A percentile compares a stretch with the other conserved stretches of the same genome.
These are phyloP conservation scores for Fusarium sp. DNA, from an alignment of 2,329 filamentous ascomycete species.

Conservation along the genomic window DNA sequence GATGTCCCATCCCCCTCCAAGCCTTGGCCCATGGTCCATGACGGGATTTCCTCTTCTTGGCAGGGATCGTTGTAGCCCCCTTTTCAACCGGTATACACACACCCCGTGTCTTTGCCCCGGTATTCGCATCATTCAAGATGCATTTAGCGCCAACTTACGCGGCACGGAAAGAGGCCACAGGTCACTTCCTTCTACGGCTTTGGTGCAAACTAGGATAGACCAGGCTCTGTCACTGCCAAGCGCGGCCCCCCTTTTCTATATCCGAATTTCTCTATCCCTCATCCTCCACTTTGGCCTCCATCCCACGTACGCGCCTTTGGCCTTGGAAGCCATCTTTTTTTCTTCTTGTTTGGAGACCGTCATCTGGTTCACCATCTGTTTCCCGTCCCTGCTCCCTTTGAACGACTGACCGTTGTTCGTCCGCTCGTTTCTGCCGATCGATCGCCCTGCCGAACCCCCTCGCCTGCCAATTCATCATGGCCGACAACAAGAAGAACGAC, in stretches of 20 bases:
- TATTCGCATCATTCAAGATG: not conserved
- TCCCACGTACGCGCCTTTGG: constrained; percentile 1
- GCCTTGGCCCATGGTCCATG: not conserved
- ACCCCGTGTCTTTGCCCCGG: not conserved
- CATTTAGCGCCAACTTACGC: constrained; percentile 1
- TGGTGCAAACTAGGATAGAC: not conserved
- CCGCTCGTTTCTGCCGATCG: constrained; percentile 32
- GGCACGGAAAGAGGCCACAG: not conserved
- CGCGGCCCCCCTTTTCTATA: not conserved
- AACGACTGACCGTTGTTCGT: constrained; percentile 40
- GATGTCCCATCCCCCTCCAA: not conserved
- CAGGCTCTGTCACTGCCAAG: not conserved
- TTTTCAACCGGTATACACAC: not conserved
- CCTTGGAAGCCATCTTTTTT: constrained; percentile 22
- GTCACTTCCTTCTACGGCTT: not conserved
- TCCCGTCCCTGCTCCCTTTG: constrained; percentile 16
- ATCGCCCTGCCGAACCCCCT: constrained; percentile 5
- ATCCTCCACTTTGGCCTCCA: constrained; percentile 2
- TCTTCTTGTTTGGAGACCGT: constrained; percentile 10
- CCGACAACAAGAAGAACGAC: constrained; percentile 41
- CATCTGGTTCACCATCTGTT: not conserved
- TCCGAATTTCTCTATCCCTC: not conserved
- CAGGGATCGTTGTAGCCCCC: constrained; percentile 29
- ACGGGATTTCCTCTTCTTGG: not conserved
- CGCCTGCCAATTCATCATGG: constrained; percentile 18